phyloP scores from a whole-genome alignment of 305 asterid species.

The Solanum hybrid region DNA sequence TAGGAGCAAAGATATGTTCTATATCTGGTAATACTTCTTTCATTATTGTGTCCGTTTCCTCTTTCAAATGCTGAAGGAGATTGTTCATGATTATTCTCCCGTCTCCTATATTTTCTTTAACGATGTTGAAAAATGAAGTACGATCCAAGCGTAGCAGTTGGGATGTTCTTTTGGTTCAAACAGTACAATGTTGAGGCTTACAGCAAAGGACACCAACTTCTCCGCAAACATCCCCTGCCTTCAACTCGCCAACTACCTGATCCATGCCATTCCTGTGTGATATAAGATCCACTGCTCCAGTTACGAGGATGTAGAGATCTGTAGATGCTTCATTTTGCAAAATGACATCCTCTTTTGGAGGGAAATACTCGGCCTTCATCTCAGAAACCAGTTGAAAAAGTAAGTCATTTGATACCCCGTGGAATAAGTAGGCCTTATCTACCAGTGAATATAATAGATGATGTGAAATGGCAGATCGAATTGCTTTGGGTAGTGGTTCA shows the following conservation, averaged over 20 bases:
- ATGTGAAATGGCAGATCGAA: neutral
- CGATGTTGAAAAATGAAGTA: conserved; percentile 44
- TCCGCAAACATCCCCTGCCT: conserved; percentile 54
- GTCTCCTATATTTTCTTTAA: conserved; percentile 65
- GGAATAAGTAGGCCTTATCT: neutral
- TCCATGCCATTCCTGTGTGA: neutral
- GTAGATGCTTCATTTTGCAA: neutral
- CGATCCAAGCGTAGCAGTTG: conserved; percentile 70
- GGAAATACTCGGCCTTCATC: neutral
- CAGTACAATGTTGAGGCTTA: conserved; percentile 22
- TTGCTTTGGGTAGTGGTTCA: neutral
- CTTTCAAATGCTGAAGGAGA: conserved; percentile 12
- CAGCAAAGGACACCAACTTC: conserved; percentile 71
- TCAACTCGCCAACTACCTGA: conserved; percentile 44
- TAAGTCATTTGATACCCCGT: neutral
- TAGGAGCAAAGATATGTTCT: neutral
- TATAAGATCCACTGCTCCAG: neutral
- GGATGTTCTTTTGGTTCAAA: conserved; percentile 42
- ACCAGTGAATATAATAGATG: neutral
- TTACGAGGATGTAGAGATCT: neutral
- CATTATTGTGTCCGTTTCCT: neutral
- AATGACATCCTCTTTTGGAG: neutral
- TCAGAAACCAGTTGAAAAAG: neutral
- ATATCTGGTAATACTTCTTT: neutral
- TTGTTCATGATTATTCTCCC: conserved; percentile 67